Conservation (phyloP, 805 yeast genomes). For the Barnettozyma salicaria region DNA sequence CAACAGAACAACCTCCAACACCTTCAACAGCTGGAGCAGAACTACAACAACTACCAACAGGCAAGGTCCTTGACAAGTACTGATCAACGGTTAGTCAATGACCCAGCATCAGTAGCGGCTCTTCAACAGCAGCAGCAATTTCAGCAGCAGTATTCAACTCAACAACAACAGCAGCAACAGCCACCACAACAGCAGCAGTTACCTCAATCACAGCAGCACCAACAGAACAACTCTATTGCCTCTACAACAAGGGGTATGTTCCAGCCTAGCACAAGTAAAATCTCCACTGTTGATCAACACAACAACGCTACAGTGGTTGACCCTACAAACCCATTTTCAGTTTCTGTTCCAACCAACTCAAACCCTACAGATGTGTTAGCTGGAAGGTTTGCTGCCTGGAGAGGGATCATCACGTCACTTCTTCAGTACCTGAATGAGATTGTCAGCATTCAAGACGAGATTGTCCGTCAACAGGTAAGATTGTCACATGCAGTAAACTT, state of each 20-base stretch:
- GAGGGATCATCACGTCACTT: constrained; percentile 68
- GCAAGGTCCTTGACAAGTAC: constrained; percentile 38
- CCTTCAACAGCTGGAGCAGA: constrained; percentile 38
- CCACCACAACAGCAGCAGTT: constrained; percentile 16
- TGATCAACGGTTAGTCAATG: constrained; percentile 22
- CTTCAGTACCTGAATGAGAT: constrained; percentile 72
- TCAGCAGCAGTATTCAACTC: constrained; percentile 5
- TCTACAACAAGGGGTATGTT: constrained; percentile 2
- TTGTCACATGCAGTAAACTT: constrained; percentile 69
- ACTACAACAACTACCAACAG: constrained; percentile 33
- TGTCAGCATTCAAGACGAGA: constrained; percentile 82
- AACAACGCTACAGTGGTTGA: constrained; percentile 21
- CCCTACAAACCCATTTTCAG: constrained; percentile 43
- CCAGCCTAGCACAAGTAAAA: constrained; percentile 11
- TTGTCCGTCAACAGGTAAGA: constrained; percentile 74
- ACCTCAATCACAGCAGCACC: constrained; percentile 8
- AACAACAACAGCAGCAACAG: constrained; percentile 8
- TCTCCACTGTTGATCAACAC: constrained; percentile 2
- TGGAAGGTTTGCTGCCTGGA: constrained; percentile 80
- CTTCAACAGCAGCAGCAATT: constrained; percentile 16
- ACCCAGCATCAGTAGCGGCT: too few relatives aligned
- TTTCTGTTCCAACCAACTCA: constrained; percentile 50
- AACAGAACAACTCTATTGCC: constrained; percentile 8
- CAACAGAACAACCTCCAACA: constrained; percentile 39
- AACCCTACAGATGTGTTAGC: constrained; percentile 88